Evolutionary conservation across 2,329 filamentous ascomycete genomes (phyloP).

Genomic region (Fusarium sp.): DNA sequence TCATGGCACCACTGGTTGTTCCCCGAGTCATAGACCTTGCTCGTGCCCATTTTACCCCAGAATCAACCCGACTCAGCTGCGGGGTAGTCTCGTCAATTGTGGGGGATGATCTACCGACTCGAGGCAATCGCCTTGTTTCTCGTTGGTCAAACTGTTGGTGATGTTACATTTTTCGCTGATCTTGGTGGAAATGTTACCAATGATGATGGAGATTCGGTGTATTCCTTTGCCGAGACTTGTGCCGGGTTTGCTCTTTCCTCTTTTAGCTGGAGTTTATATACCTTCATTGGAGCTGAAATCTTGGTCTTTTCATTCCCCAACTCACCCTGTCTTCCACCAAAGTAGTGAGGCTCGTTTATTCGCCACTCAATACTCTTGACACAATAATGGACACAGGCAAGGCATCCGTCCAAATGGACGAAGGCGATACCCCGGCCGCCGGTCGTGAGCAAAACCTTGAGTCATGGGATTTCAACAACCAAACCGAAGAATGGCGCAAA

Average conservation of each 20-base stretch:
- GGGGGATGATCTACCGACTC: background rate
- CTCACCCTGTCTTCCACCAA: background rate
- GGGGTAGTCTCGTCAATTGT: slow-evolving; percentile 5
- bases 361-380: background rate
- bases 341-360: background rate
- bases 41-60: background rate
- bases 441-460: slow-evolving; percentile 7
- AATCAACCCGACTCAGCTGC: background rate
- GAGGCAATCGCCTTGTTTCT: background rate
- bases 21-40: background rate
- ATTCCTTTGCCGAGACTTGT: background rate
- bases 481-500: slow-evolving; percentile 30
- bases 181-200: background rate
- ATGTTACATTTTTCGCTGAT: slow-evolving; percentile 2
- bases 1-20: background rate
- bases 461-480: slow-evolving; percentile 20
- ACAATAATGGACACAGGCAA: slow-evolving; percentile 18
- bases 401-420: slow-evolving; percentile 25
- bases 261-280: background rate
- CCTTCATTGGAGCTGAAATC: background rate
- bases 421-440: background rate
- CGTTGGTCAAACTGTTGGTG: background rate
- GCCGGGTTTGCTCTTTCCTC: background rate
- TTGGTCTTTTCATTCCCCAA: background rate
- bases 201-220: background rate